Evolutionary conservation across 140 eudicot genomes (phyloP), one percentile per base, ranked within the genome.

Genomic region (Anethum foeniculum): DNA sequence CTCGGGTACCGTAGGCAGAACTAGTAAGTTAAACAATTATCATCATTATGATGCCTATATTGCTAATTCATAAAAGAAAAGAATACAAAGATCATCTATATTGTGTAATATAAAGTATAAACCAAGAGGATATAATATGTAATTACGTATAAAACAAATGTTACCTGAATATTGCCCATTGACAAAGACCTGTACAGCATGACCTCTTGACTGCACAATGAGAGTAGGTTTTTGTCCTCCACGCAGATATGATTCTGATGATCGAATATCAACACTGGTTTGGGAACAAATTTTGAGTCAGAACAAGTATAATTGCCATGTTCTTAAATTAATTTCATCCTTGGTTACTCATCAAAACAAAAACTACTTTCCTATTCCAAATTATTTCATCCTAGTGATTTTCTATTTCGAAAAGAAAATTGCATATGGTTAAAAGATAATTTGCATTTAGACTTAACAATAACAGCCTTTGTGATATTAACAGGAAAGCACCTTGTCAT

Each of bases 101-200:
- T 62, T 36, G 0, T 13, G 41, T 27, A 28, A 30, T 67, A 30
- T 30, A 15, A 28, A 0, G 58, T 16, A 51, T 16, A 51, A 51
- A 52, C n/a, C 41, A 30, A 67, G 39, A 67, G 39, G 74, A 30
- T 30, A 1, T 27, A 30, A 65, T 25, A 4, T 3, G 38, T 36
- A 56, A 30, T 54, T 25, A 6, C 5, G 38, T 36, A 67, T 79
- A n/a, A 72, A 60, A 60, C 16, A 9, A 25, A 60, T 25, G 34
- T 13, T 83, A 93, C 98, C 98, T 84, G 91, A 83, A 79, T 82
- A 91, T 60, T 84, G 83, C 32, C 95, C 98, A 60, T 92, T 90
- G 34, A 89, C 77, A 65, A 85, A 94, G 69, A 88, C 89, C 60
- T 94, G 98, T 71, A 94, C 54, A 18, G 95, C 96, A 46, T 94